These are phyloP conservation scores for Cytospora mali DNA, from an alignment of 2,329 filamentous ascomycete species.

Conservation along the genomic window DNA sequence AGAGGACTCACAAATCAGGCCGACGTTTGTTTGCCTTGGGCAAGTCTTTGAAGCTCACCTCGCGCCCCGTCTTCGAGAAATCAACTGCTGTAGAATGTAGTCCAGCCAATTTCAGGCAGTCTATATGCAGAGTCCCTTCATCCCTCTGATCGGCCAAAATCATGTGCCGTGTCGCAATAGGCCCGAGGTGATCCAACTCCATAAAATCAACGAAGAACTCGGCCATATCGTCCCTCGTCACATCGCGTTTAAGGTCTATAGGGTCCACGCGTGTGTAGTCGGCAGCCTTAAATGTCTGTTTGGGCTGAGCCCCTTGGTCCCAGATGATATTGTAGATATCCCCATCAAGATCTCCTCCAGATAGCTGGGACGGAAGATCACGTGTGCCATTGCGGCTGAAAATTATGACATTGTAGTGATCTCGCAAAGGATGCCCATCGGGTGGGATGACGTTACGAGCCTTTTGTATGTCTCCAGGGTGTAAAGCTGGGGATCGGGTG, in stretches of 20 bases:
- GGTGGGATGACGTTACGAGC: conserved; percentile 65
- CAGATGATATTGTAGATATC: conserved; percentile 82
- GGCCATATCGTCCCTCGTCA: conserved; percentile 68
- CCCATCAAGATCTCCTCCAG: conserved; percentile 82
- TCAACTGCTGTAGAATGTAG: conserved; percentile 74
- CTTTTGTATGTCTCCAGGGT: conserved; percentile 78
- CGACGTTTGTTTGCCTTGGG: conserved; percentile 44
- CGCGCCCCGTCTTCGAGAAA: conserved; percentile 74
- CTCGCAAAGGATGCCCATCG: conserved; percentile 58
- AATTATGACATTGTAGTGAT: conserved; percentile 72
- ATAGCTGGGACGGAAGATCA: conserved; percentile 77
- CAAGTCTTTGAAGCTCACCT: conserved; percentile 51
- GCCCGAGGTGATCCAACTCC: conserved; percentile 65
- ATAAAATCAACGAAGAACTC: conserved; percentile 82
- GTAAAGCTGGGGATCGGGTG: conserved; percentile 78
- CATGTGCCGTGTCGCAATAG: conserved; percentile 67
- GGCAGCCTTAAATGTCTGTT: conserved; percentile 56
- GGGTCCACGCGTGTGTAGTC: conserved; percentile 67
- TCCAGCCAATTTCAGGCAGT: conserved; percentile 59
- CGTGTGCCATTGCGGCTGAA: conserved; percentile 73
- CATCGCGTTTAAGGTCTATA: conserved; percentile 60
- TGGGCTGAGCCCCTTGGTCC: conserved; percentile 57
- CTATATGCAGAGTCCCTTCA: conserved; percentile 52
- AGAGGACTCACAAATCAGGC: conserved; percentile 59
- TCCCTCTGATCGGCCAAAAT: conserved; percentile 62